phyloP scores from a whole-genome alignment of 345 rosid species.

The Litchi chinensis region DNA sequence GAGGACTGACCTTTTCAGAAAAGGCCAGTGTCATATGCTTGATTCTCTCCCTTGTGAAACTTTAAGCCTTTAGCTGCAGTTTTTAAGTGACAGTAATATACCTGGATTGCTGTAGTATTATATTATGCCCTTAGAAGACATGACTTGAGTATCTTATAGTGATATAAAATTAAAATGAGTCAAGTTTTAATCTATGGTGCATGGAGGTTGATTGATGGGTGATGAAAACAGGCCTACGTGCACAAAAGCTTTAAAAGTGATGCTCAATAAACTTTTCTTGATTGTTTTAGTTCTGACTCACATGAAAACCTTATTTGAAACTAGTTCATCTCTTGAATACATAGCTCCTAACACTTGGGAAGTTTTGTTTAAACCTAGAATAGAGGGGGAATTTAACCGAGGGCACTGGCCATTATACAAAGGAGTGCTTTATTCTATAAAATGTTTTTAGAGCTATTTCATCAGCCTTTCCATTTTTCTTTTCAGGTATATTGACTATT shows the following conservation, averaged over 20 bases:
- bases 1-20: background rate
- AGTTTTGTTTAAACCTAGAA: background rate
- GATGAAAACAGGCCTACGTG: background rate
- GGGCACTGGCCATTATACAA: background rate
- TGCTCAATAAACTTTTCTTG: background rate
- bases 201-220: slow-evolving; percentile 1
- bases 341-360: background rate
- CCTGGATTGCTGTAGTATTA: background rate
- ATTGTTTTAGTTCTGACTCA: background rate
- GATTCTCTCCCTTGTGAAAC: background rate
- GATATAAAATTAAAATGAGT: background rate
- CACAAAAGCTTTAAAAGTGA: background rate
- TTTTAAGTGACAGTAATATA: background rate
- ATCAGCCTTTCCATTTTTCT: slow-evolving; percentile 19
- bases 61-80: background rate
- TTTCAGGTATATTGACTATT: slow-evolving; percentile 89
- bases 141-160: background rate
- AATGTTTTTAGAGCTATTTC: slow-evolving; percentile 19
- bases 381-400: background rate
- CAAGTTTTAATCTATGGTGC: background rate
- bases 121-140: background rate
- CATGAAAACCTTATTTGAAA: background rate
- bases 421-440: background rate
- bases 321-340: background rate
- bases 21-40: background rate